Conservation (phyloP, 2,329 filamentous ascomycete species). For the Ploettnerulaceae sp. region DNA sequence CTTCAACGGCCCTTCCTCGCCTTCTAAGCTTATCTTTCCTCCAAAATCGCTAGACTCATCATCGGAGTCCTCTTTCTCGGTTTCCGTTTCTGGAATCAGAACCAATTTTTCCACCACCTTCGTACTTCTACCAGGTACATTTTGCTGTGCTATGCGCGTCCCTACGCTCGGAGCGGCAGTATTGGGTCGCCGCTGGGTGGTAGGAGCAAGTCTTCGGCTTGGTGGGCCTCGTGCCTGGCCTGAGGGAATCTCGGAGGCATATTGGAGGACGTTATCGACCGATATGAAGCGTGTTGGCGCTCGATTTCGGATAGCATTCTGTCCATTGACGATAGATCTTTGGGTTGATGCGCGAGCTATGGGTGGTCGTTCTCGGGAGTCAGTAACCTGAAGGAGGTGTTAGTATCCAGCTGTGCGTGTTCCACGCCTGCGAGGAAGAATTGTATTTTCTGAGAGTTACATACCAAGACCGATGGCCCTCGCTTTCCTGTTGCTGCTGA, state of each 20-base stretch:
- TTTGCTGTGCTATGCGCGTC: constrained; percentile 40
- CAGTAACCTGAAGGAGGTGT: constrained; percentile 45
- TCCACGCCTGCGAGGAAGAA: not conserved
- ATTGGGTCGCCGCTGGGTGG: constrained; percentile 44
- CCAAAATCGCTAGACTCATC: constrained; percentile 48
- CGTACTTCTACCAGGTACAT: constrained; percentile 77
- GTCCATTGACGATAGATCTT: constrained; percentile 31
- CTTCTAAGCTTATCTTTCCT: constrained; percentile 43
- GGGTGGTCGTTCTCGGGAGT: constrained; percentile 46
- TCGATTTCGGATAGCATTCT: constrained; percentile 33
- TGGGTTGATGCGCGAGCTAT: constrained; percentile 33
- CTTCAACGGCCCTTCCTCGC: constrained; percentile 60
- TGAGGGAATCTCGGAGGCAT: constrained; percentile 91
- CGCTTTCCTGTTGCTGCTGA: constrained; percentile 40
- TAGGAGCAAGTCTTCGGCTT: constrained; percentile 43
- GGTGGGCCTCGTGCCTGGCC: constrained; percentile 76
- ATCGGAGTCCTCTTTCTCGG: constrained; percentile 55
- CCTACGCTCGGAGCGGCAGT: constrained; percentile 38
- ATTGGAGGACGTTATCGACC: constrained; percentile 92
- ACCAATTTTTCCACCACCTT: constrained; percentile 98
- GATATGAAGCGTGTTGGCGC: constrained; percentile 70
- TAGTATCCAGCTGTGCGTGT: constrained; percentile 6
- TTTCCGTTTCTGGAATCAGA: constrained; percentile 75
- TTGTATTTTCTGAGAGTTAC: constrained; percentile 15
- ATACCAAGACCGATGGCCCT: constrained; percentile 57